Evolutionary conservation across 768 basidiomycete species (phyloP), one percentile per base, ranked within the genome.

Genomic region (Mycena crocata): DNA sequence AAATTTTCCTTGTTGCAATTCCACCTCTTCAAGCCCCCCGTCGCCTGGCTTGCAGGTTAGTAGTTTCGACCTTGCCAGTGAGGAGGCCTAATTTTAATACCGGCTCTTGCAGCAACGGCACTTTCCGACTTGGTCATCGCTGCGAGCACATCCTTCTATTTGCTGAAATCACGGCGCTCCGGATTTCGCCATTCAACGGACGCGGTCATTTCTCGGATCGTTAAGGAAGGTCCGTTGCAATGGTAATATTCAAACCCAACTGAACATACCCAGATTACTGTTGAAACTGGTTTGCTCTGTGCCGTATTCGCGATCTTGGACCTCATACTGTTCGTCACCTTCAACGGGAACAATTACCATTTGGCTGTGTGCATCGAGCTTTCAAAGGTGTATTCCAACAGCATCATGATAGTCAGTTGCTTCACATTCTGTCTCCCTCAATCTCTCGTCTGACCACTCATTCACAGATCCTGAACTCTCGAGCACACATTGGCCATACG

Each of bases 211-310:
- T 37, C 54, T 19, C 44, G 66, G 26, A 23, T 67, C 2, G 32
- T 67, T 24, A 24, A n/a, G 51, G 62, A 51, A 51, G 5, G 59
- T 44, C 24, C 10, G 26, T 26, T 42, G 8, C 17, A 13, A 19
- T 26, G 28, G n/a, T 14, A 24, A 32, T 49, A 15, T 24, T 7
- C 30, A 19, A n/a, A 23, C 21, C 6, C 5, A 12, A 13, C n/a
- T n/a, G n/a, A 54, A 56, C 7, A 12, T 40, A 8, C 40, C 17
- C 32, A 62, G 39, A 24, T 60, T 15, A 64, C 62, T 1, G 51
- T 64, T 6, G 59, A 72, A 50, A 71, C 66, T 26, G 71, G 69
- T 21, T 13, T 51, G 5, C 12, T 71, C 12, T 66, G 64, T 17
- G 62, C 59, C 5, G 3, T 58, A 0, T 61, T 62, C 7, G 69